Conservation (phyloP, 2,329 filamentous ascomycete genomes). For the Microdochium nivale region DNA sequence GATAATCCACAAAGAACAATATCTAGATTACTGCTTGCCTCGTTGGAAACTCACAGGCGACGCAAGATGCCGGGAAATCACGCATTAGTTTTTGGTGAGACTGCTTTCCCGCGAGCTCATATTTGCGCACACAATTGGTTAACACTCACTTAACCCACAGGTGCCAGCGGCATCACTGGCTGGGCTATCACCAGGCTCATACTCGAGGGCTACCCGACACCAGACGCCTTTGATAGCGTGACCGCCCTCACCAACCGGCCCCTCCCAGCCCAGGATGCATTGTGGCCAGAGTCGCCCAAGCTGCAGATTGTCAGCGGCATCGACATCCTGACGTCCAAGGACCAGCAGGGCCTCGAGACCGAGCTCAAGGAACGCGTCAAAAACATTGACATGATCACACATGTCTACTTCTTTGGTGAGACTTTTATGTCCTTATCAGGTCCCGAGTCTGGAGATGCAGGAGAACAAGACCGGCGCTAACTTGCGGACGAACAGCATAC, state of each 20-base stretch:
- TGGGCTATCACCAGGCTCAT: conserved; percentile 4
- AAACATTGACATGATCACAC: conserved; percentile 26
- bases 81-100: conserved; percentile 3
- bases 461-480: neutral
- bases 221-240: conserved; percentile 1
- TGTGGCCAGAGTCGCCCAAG: conserved; percentile 20
- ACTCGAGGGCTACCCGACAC: conserved; percentile 1
- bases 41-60: neutral
- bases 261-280: neutral
- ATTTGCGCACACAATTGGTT: neutral
- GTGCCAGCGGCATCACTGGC: conserved; percentile 5
- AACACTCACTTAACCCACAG: neutral
- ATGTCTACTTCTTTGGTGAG: conserved; percentile 32
- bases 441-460: neutral
- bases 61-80: neutral
- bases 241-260: conserved; percentile 3
- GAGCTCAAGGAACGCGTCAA: conserved; percentile 24
- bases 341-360: conserved; percentile 18
- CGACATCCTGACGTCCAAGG: conserved; percentile 19
- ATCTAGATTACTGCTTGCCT: too few species aligned
- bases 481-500: conserved; percentile 15
- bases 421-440: too few species aligned
- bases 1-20: too few species aligned
- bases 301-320: conserved; percentile 24
- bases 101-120: too few species aligned